A percentile compares a stretch with the other conserved stretches of the same genome.
These are phyloP conservation scores for Erythrophleum ivorense DNA, from an alignment of 331 rosid species.

Conservation along the genomic window DNA sequence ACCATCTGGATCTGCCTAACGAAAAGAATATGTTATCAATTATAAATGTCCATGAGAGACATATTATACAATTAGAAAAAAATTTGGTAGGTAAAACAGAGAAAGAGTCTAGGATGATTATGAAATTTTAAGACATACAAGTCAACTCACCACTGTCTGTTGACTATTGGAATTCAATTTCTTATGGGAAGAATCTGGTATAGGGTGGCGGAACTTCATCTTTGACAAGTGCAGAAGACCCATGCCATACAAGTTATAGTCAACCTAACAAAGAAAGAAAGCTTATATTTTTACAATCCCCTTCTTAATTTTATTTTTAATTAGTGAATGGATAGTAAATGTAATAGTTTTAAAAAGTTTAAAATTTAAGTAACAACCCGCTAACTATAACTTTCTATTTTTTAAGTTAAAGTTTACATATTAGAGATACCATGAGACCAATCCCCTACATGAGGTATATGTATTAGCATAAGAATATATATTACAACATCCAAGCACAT, in stretches of 20 bases:
- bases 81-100: conserved; percentile 18
- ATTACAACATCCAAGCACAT: conserved; percentile 10
- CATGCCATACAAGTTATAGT: conserved; percentile 95
- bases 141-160: conserved; percentile 47
- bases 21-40: conserved; percentile 44
- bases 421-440: not conserved
- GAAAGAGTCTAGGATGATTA: conserved; percentile 37
- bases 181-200: conserved; percentile 57
- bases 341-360: not conserved
- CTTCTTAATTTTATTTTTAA: not conserved
- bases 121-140: conserved; percentile 46
- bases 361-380: not conserved
- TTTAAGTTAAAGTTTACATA: not conserved
- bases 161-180: conserved; percentile 48
- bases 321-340: not conserved
- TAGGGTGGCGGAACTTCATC: conserved; percentile 83
- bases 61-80: conserved; percentile 27
- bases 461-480: not conserved
- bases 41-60: conserved; percentile 33
- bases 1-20: conserved; percentile 66
- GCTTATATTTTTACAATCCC: conserved; percentile 21
- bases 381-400: not conserved
- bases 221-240: conserved; percentile 78
- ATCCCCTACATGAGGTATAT: not conserved
- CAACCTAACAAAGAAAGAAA: conserved; percentile 61